Base-by-base conservation (phyloP, 1,139 yeast genomes). In the Nakaseomyces sp. region DNA sequence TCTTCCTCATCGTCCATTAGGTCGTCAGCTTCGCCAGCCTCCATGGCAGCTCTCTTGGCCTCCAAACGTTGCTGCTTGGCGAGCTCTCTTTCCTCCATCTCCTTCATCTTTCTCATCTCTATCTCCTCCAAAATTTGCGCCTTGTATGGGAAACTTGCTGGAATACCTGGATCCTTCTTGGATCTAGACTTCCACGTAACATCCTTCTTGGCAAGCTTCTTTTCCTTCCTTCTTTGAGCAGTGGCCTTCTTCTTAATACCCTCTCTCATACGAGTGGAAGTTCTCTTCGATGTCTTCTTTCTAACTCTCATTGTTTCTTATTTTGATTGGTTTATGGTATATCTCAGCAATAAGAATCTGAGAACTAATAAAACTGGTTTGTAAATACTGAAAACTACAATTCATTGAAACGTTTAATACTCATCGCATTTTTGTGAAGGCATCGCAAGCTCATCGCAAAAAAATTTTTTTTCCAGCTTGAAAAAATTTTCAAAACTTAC, bases 181-280 rank as follows among this genome's bases (percentile, higher is more conserved):
- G 69, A 68, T 61, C 81, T 79, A 29, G 95, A 84, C 64, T 77
- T 87, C 98, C 98, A 91, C 12, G 97, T 89, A 6, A 78, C 78
- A 63, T 89, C 96, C 63, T 78, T 88, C 74, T 91, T 91, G 28
- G 95, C 76, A 17, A 65, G 55, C 68, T 91, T 91, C 56, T 74
- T 77, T 62, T 84, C 84, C 65, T 91, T 91, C 66, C 95, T 79
- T 55, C 82, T 75, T 57, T 89, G 93, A 19, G 97, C 96, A 38
- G 91, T 76, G 3, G 95, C 89, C 69, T 91, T 91, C 77, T 88
- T 91, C 71, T 87, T 84, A 63, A 91, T 87, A 54, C 97, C 97
- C 66, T 88, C 95, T 64, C 89, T 78, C 84, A 89, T 79, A 65
- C 93, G 87, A 63, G 97, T 89, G 63, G 91, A 76, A 45, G 79